Percentiles rank a stretch among this genome's conserved stretches.
Evolutionary conservation across 371 early-diverging fungal species (phyloP).

Genomic region (Furculomyces boomerangus): DNA sequence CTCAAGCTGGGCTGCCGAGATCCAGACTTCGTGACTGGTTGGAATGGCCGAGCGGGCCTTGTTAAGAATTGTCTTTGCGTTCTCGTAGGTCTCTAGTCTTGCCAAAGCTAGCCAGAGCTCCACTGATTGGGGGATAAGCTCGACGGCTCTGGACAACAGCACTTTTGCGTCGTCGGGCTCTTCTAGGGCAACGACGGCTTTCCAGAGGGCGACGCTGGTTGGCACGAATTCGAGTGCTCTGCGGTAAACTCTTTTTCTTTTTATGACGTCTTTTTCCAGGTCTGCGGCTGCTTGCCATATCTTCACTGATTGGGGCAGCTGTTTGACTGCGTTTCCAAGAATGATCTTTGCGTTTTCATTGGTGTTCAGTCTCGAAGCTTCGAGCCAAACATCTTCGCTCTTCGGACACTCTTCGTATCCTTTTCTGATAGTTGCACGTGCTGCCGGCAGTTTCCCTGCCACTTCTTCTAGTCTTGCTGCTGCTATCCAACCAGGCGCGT

Average conservation of each 20-base stretch:
- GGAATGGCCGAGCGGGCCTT: constrained; percentile 71
- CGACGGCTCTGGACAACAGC: constrained; percentile 78
- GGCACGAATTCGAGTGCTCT: constrained; percentile 81
- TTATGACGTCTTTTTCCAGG: constrained; percentile 51
- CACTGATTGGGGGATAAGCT: constrained; percentile 71
- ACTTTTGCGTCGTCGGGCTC: constrained; percentile 83
- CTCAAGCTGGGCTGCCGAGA: constrained; percentile 82
- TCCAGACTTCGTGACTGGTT: constrained; percentile 86
- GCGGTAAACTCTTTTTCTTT: constrained; percentile 73
- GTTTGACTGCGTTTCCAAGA: constrained; percentile 74
- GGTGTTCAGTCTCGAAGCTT: constrained; percentile 73
- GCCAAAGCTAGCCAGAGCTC: constrained; percentile 94
- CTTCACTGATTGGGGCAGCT: constrained; percentile 76
- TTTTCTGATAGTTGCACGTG: constrained; percentile 67
- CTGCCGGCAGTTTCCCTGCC: constrained; percentile 64
- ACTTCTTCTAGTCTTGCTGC: constrained; percentile 91
- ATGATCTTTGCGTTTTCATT: constrained; percentile 72
- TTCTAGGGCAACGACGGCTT: constrained; percentile 76
- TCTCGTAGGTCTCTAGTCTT: constrained; percentile 71
- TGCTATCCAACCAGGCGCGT: constrained; percentile 96
- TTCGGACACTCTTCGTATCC: constrained; percentile 89
- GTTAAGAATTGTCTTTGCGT: constrained; percentile 77
- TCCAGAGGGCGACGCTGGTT: constrained; percentile 82
- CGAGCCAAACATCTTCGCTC: constrained; percentile 92
- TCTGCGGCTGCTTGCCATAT: constrained; percentile 85